Base-by-base conservation (phyloP, 192 early-diverging fungal genomes). In the Mortierella hygrophila region DNA sequence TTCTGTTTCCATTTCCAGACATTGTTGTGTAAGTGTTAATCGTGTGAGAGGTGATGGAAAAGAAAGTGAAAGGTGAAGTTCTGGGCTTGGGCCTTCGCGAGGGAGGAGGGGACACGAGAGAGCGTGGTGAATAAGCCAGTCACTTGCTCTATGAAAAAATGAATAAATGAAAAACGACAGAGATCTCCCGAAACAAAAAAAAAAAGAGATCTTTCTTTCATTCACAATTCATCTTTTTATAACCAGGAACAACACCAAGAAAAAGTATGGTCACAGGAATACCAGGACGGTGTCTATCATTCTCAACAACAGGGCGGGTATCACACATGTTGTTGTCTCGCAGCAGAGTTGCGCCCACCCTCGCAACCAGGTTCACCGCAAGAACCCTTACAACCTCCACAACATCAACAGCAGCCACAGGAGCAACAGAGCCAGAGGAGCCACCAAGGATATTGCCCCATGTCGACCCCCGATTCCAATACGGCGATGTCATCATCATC, bases 401-500 rank as follows among this genome's bases (percentile, higher is more conserved):
- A 38, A 18, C 41, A 2, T 57, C 42, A 44, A 0, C 79, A 32
- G 16, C 63, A 69, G 65, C 46, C 1, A 29, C 52, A 44, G 52
- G 21, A 42, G n/a, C 75, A 57, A 26, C 20, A 21, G 46, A 49
- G 18, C 29, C 37, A 74, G 37, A 32, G 16, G 35, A 52, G 2
- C 18, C 46, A 78, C 26, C 77, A n/a, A 21, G 3, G 10, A 69
- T 72, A 46, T 76, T 74, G 3, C 78, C 73, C 7, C 42, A 75
- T 5, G 75, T 72, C 18, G 78, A 85, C 23, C 83, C 83, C 9
- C 32, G 60, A 3, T 85, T 85, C 23, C 78, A 70, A 35, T 85
- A 85, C 13, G 83, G 83, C 2, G 83, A 85, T 80, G 83, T 85
- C 10, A 46, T 85, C n/a, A 32, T 85, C 32, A n/a, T 85, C 13